These are phyloP conservation scores for Russula compacta DNA, from an alignment of 768 basidiomycete genomes.

Conservation along the genomic window DNA sequence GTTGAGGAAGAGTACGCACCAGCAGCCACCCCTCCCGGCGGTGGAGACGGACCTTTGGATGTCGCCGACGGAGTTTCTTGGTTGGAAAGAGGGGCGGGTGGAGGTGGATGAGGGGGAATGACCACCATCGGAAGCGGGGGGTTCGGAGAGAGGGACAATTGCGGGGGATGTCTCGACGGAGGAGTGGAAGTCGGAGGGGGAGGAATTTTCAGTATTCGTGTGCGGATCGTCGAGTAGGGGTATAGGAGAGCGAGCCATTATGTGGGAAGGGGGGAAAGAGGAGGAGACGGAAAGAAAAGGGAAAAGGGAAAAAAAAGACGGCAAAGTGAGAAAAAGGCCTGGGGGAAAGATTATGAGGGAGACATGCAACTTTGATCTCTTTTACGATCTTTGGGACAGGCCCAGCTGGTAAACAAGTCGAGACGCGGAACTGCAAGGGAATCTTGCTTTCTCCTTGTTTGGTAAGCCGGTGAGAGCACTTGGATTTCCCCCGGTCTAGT, in stretches of 20 bases:
- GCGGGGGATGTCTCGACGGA: conserved; percentile 17
- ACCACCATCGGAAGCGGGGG: conserved; percentile 7
- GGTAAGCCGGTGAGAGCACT: conserved; percentile 7
- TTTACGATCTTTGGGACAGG: conserved; percentile 17
- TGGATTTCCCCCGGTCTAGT: conserved; percentile 12
- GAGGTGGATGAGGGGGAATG: conserved; percentile 11
- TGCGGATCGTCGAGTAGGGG: conserved; percentile 7
- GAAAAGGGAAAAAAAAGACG: conserved; percentile 2
- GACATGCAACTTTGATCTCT: conserved; percentile 19
- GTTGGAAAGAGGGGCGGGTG: conserved; percentile 9
- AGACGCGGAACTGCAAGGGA: conserved; percentile 11
- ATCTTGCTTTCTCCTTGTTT: conserved; percentile 8
- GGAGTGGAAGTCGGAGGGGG: conserved; percentile 19
- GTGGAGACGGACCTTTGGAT: conserved; percentile 14
- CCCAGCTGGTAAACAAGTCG: conserved; percentile 12
- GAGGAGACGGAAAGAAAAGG: not conserved
- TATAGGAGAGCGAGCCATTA: conserved; percentile 17
- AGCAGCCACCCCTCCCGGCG: conserved; percentile 19
- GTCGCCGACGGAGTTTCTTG: conserved; percentile 17
- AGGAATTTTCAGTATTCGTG: conserved; percentile 13
- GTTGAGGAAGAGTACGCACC: conserved; percentile 5
- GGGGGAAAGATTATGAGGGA: conserved; percentile 17
- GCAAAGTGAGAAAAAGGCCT: not conserved
- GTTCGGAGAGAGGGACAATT: conserved; percentile 12
- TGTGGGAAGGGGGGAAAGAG: not conserved